Conservation (phyloP, 768 basidiomycete genomes). For the Termitomyces bulborhizus region DNA sequence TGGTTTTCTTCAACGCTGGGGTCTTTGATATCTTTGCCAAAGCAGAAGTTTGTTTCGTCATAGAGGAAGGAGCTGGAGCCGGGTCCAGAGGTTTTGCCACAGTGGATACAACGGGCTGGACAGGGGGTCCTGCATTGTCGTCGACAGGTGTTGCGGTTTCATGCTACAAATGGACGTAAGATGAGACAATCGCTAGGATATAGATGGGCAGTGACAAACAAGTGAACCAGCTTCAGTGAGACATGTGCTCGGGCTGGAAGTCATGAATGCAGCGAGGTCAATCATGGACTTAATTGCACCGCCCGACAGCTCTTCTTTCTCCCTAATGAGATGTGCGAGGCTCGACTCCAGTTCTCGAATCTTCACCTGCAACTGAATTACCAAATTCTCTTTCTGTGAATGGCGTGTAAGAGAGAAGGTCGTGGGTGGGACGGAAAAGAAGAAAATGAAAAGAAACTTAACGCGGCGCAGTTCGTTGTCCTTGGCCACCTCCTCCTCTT, state of each 20-base stretch:
- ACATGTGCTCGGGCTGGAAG: slow-evolving; percentile 24
- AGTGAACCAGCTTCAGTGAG: background rate
- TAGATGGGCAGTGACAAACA: background rate
- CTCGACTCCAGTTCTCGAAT: slow-evolving; percentile 39
- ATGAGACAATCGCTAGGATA: background rate
- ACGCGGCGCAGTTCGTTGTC: slow-evolving; percentile 53
- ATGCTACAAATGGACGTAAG: background rate
- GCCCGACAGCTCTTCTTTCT: slow-evolving; percentile 23
- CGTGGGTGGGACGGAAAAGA: background rate
- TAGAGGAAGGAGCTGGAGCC: background rate
- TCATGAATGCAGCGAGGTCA: slow-evolving; percentile 31
- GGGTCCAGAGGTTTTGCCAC: background rate
- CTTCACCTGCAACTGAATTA: slow-evolving; percentile 35
- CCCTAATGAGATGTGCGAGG: slow-evolving; percentile 38
- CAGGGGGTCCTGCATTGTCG: background rate
- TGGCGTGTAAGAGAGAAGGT: background rate
- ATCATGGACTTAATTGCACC: slow-evolving; percentile 29
- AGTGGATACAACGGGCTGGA: background rate
- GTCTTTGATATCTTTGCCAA: background rate
- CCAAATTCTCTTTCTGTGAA: slow-evolving; percentile 30
- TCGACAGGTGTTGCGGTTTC: background rate
- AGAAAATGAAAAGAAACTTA: slow-evolving; percentile 6
- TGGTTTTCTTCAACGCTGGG: background rate
- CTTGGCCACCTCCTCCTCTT: slow-evolving; percentile 47
- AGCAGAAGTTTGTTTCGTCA: background rate